Conservation (phyloP, 1,284 basidiomycete genomes). For the Leccinum ponderosum region DNA sequence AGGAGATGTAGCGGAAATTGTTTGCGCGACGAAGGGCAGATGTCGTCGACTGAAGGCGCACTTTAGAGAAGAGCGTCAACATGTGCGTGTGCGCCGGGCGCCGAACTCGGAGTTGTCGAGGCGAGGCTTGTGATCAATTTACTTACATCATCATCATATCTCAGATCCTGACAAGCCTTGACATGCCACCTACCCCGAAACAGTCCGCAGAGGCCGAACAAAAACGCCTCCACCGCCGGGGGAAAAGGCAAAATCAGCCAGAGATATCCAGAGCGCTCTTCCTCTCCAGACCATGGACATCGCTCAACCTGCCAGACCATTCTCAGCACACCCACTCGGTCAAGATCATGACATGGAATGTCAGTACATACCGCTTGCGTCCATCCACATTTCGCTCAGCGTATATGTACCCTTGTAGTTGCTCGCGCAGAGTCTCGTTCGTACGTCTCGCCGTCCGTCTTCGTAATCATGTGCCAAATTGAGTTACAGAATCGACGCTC, state of each 20-base stretch:
- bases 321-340: conserved; percentile 28
- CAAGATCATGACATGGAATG: conserved; percentile 79
- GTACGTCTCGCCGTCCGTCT: conserved; percentile 45
- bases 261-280: conserved; percentile 30
- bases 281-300: conserved; percentile 54
- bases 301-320: conserved; percentile 20
- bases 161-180: too few relatives aligned
- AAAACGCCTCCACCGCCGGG: conserved; percentile 42
- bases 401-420: conserved; percentile 43
- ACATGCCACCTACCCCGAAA: too few relatives aligned
- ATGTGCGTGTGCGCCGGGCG: conserved; percentile 7
- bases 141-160: conserved; percentile 27
- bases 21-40: conserved; percentile 20
- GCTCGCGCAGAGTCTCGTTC: conserved; percentile 74
- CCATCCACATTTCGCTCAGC: conserved; percentile 13
- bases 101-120: neutral
- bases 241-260: conserved; percentile 38
- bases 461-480: neutral
- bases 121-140: neutral
- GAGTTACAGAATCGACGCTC: conserved; percentile 68
- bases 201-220: conserved; percentile 38
- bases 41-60: conserved; percentile 33
- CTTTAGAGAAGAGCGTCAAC: conserved; percentile 34
- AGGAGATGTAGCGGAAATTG: conserved; percentile 15
- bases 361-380: conserved; percentile 39